Conservation (phyloP, 331 rosid species). For the Malus hybrid region DNA sequence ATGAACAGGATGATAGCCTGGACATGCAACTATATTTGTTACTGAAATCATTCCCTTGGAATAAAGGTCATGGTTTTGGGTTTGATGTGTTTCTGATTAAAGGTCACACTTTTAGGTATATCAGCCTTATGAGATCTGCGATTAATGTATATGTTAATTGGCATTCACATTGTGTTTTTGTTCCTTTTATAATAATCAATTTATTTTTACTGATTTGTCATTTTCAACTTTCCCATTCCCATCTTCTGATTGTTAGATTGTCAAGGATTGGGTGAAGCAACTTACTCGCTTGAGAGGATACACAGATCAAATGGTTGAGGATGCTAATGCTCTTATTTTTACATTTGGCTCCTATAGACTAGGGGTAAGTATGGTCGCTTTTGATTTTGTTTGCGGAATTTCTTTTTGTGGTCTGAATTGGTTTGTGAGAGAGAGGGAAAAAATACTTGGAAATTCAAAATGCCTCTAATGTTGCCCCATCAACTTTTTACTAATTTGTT, state of each 20-base stretch:
- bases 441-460: neutral
- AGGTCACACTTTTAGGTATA: neutral
- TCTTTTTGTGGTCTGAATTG: neutral
- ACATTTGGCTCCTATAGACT: slow-evolving; percentile 53
- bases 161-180: neutral
- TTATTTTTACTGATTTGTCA: too few relatives aligned
- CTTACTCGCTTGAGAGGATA: slow-evolving; percentile 30
- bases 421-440: neutral
- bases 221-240: neutral
- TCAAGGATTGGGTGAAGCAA: slow-evolving; percentile 32
- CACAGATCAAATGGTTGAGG: slow-evolving; percentile 41
- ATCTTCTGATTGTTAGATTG: slow-evolving; percentile 12
- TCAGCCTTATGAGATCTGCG: neutral
- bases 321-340: slow-evolving; percentile 39
- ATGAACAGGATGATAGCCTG: neutral
- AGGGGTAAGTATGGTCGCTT: slow-evolving; percentile 19
- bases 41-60: neutral
- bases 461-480: neutral
- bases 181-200: neutral
- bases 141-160: too few relatives aligned
- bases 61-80: neutral
- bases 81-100: neutral
- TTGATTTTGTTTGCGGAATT: neutral
- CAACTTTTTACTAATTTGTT: neutral
- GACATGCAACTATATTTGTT: neutral